Base-by-base conservation (phyloP, 129 eudicot species). In the Flaveria brownii region DNA sequence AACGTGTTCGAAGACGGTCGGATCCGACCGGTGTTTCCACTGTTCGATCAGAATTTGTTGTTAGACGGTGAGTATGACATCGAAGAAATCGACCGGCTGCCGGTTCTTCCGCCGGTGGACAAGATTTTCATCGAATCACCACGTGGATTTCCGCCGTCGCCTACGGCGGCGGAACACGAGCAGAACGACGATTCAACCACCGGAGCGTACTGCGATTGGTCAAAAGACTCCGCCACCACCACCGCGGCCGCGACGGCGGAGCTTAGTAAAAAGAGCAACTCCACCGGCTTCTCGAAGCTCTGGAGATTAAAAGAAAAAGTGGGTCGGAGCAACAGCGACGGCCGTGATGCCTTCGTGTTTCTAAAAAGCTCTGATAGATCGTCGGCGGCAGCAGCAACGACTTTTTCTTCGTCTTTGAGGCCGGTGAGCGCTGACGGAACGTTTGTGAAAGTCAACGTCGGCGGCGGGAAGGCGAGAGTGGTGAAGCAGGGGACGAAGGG, bases 241-340 rank as follows among this genome's bases (percentile, higher is more conserved):
- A 22, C 69, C 50, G 49, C 69, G 14, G 39, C 81, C 18, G 83
- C 68, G 1, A 26, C 67, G 3, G 36, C 82, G 43, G 96, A 92
- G 82, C 71, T 74, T 5, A 85, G 88, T 50, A 84, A 85, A 73
- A 93, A 93, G 83, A 91, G 99, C 54, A 91, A 87, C 79, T 95
- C 99, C 20, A 95, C 99, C 39, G 99, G 99, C 6, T 95, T 95
- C 72, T 91, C 99, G 25, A 95, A 86, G 89, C 84, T 87, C 5
- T 89, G 97, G 97, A 84, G 97, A 78, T 78, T 95, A 13, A 84
- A 70, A 55, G 99, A 95, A 0, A 72, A 78, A 49, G 64, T 87
- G 18, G 57, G 61, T 30, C 70, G 99, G 87, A 85, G 97, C 57
- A 78, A 91, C 61, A 94, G 99, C 72, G 99, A 94, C 52, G 99